These are phyloP conservation scores for Phycomyces blakesleeanus DNA, from an alignment of 192 early-diverging fungal genomes.

Conservation along the genomic window DNA sequence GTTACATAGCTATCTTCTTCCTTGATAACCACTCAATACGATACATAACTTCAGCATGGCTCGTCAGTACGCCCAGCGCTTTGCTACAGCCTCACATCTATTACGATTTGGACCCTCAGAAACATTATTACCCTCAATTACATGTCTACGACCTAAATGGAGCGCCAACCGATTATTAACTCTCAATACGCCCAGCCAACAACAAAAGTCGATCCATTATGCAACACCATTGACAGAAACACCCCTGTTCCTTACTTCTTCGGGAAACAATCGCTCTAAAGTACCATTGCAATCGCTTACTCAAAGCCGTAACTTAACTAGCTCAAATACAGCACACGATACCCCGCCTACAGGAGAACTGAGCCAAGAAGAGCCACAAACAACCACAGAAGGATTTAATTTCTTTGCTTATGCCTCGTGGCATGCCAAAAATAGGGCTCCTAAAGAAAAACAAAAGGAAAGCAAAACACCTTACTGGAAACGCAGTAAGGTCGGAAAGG, in stretches of 20 bases:
- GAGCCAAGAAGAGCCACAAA: background rate
- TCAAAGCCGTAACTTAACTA: background rate
- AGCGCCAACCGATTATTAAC: background rate
- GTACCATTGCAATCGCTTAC: too few relatives aligned
- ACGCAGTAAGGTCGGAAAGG: slow-evolving; percentile 45
- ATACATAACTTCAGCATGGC: background rate
- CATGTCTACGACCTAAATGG: background rate
- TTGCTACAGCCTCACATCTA: slow-evolving; percentile 4
- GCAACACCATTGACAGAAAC: too few relatives aligned
- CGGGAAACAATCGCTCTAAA: too few relatives aligned
- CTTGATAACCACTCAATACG: background rate
- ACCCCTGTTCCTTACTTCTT: too few relatives aligned
- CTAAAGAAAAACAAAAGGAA: slow-evolving; percentile 5
- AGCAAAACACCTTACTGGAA: slow-evolving; percentile 36
- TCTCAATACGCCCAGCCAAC: background rate
- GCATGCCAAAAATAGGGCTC: slow-evolving; percentile 28
- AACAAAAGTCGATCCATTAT: too few relatives aligned
- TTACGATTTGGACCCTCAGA: background rate
- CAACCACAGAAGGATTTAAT: slow-evolving; percentile 8
- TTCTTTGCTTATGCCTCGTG: slow-evolving; percentile 34
- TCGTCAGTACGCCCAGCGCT: slow-evolving; percentile 4
- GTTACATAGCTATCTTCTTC: background rate
- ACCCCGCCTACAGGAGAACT: background rate
- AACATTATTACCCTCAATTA: background rate
- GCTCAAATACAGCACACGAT: background rate